Evolutionary conservation across 202 grass and related monocot species (phyloP).

Genomic region (Bolboschoenoplectus hybrid): DNA sequence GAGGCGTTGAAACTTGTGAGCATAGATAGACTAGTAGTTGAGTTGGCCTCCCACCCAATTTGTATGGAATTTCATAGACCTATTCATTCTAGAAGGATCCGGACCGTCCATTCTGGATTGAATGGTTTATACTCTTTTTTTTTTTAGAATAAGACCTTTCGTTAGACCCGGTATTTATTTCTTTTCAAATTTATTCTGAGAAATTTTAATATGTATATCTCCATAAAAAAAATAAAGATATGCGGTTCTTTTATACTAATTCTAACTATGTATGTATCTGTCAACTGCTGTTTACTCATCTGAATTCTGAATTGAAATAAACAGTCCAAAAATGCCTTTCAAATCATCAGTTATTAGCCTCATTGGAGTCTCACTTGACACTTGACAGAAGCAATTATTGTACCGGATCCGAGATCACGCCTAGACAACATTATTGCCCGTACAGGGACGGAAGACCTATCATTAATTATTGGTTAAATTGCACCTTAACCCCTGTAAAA

Average conservation of each 20-base stretch:
- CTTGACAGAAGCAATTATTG: constrained; percentile 9
- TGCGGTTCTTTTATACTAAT: no score
- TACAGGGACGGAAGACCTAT: not conserved
- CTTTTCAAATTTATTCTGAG: no score
- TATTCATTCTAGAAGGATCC: constrained; percentile 2
- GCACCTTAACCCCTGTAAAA: not conserved
- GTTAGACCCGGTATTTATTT: no score
- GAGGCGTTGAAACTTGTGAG: not conserved
- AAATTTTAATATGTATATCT: no score
- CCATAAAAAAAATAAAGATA: no score
- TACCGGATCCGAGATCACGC: not conserved
- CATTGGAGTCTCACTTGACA: constrained; percentile 3
- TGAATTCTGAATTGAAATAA: not conserved
- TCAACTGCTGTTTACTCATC: not conserved
- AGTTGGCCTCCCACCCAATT: not conserved
- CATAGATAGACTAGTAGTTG: not conserved
- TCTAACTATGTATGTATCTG: not conserved
- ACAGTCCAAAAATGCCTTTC: not conserved
- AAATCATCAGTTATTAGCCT: not conserved
- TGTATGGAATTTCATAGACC: not conserved
- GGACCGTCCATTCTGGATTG: not conserved
- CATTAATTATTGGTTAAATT: not conserved
- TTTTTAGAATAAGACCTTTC: not conserved
- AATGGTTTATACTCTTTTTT: not conserved
- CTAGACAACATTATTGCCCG: not conserved